Evolutionary conservation across 148 eudicot genomes (phyloP), one percentile per base, ranked within the genome.

Genomic region (Euryodendron excelsum): DNA sequence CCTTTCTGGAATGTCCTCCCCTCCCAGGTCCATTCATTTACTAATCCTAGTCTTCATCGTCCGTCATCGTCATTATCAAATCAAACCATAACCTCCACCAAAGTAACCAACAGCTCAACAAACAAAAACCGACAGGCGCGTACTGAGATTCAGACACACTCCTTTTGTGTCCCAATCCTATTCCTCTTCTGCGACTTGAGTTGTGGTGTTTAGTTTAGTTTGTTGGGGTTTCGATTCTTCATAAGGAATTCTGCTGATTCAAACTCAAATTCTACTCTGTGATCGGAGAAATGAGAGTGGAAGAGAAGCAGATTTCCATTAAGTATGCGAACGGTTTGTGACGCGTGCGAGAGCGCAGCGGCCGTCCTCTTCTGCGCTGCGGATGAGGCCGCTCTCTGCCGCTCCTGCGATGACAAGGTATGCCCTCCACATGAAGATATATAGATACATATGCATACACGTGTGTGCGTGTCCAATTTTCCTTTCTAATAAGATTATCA

Each of bases 321-420:
- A 17, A 50, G 62, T 11, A 83, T 86, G 88, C 79, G 88, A 69
- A 86, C 76, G 14, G 81, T 86, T 44, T 86, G 89, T 81, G 89
- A 86, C 44, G 78, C 53, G 21, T 86, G 86, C 75, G 86, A 86
- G 69, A 81, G 82, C 53, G 85, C 89, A 44, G 79, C 89, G 44
- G 86, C 89, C 1, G 45, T 79, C 65, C 72, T 86, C 86, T 86
- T 83, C 72, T 86, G 89, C 76, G 82, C 85, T 34, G 87, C 87
- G 66, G 85, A 85, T 62, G 87, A 85, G 76, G 87, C 85, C 78
- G 87, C 87, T 59, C 86, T 86, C 72, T 86, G 89, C 83, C 73
- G 65, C 36, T 63, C 86, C 66, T 86, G 88, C 66, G 88, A 86
- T 53, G 73, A 83, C 63, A 80, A 80, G 86, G 87, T 84, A 45